Evolutionary conservation across 805 yeast genomes (phyloP), one percentile per base, ranked within the genome.

Genomic region (Lipomyces starkeyi): DNA sequence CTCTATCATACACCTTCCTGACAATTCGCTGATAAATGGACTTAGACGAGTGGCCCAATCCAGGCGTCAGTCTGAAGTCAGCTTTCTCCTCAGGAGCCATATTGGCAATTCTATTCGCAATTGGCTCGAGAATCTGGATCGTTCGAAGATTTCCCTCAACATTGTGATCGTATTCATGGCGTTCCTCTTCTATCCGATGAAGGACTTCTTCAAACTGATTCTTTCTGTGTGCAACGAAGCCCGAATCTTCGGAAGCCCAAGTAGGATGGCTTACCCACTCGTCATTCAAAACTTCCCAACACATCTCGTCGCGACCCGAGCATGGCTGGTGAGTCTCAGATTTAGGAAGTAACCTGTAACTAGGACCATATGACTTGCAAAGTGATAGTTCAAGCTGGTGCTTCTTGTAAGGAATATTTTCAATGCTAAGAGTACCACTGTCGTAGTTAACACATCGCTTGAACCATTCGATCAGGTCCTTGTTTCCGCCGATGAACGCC

Each of bases 241-340:
- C 99, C 13, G 97, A 91, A 78, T 95, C 99, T 78, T 95, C 99
- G 0, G 98, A 94, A 3, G 98, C 99, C 99, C 99, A 95, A n/a
- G 97, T 96, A 27, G 99, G 99, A 79, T 95, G 98, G 6, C 98
- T 97, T 47, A 95, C 98, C 98, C 98, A 95, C 79, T 94, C 98
- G 78, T 95, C 99, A 79, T 95, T 95, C 74, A 95, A 84, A 17
- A 95, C 97, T 76, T 94, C 98, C 98, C 98, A 94, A 78, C 99
- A 95, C 93, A 95, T 91, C 74, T 94, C 98, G 79, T 95, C 99
- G 75, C 99, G 87, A 20, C 99, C 99, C 9, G 97, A 91, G 75
- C 98, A 94, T 27, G 98, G 98, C 97, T 93, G 93, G 76, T 87
- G 91, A 0, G 97, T 91, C 78, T 94, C 98, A 0, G 95, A 87